phyloP scores from a whole-genome alignment of 2,329 filamentous ascomycete species.

The Fonsecaea monophora region DNA sequence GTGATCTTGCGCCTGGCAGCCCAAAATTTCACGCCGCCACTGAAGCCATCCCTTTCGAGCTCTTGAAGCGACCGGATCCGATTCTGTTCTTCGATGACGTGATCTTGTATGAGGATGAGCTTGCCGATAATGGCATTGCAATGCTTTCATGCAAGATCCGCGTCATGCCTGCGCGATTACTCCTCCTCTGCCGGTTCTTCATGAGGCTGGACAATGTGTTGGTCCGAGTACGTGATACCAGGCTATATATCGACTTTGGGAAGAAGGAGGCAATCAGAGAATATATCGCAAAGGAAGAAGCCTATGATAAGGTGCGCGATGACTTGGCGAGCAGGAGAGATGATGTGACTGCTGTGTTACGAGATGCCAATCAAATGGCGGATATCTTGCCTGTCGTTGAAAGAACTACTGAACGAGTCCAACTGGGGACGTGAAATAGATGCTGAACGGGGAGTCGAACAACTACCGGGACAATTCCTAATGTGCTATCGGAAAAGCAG shows the following conservation, averaged over 20 bases:
- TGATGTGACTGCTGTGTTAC: slow-evolving; percentile 75
- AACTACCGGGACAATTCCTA: not conserved
- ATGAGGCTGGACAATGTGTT: slow-evolving; percentile 92
- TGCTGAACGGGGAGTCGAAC: not conserved
- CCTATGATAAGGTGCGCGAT: slow-evolving; percentile 76
- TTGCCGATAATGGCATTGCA: slow-evolving; percentile 96
- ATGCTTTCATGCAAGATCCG: slow-evolving; percentile 88
- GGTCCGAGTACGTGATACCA: slow-evolving; percentile 84
- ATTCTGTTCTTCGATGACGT: slow-evolving; percentile 98
- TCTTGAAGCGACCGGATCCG: slow-evolving; percentile 86
- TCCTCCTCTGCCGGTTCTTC: slow-evolving; percentile 85
- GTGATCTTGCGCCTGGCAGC: slow-evolving; percentile 61
- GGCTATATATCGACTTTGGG: slow-evolving; percentile 89
- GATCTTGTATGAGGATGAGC: slow-evolving; percentile 93
- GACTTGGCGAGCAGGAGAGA: slow-evolving; percentile 70
- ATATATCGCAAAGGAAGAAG: slow-evolving; percentile 85
- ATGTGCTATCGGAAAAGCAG: not conserved
- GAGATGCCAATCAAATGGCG: slow-evolving; percentile 79
- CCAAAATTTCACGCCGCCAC: slow-evolving; percentile 52
- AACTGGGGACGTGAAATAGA: slow-evolving; percentile 39
- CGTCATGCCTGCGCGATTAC: slow-evolving; percentile 87
- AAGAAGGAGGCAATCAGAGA: slow-evolving; percentile 81
- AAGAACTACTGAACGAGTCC: slow-evolving; percentile 66
- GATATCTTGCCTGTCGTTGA: slow-evolving; percentile 74
- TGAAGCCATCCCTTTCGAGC: slow-evolving; percentile 77